A percentile compares a stretch with the other conserved stretches of the same genome.
phyloP scores from a whole-genome alignment of 2,329 filamentous ascomycete genomes.

The Neocatenulostroma microsporum region DNA sequence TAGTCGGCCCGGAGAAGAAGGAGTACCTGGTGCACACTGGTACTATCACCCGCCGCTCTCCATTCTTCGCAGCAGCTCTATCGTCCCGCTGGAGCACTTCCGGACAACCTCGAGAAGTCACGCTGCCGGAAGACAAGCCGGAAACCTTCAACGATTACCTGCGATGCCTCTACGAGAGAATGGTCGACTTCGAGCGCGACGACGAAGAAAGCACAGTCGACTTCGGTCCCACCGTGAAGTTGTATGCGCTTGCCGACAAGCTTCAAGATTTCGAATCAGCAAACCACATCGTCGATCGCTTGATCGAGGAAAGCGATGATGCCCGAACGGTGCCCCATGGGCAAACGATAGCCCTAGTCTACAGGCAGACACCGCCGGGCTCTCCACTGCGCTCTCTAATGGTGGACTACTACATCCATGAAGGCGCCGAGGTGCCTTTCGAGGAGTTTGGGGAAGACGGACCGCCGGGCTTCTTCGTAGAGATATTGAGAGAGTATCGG shows the following conservation, averaged over 20 bases:
- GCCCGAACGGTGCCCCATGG: too few species aligned
- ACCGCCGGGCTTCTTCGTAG: too few species aligned
- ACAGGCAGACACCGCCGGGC: not conserved
- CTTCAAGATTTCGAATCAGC: not conserved
- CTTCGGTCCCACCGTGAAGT: not conserved
- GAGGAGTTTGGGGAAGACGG: too few species aligned
- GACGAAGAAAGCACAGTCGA: not conserved
- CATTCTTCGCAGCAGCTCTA: conserved; percentile 9
- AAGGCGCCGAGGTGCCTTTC: too few species aligned
- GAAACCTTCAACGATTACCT: conserved; percentile 8
- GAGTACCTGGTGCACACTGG: conserved; percentile 8
- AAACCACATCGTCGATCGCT: conserved; percentile 3
- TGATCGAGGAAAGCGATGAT: not conserved
- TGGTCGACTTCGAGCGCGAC: too few species aligned
- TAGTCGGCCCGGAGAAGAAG: conserved; percentile 6
- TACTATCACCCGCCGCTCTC: conserved; percentile 7
- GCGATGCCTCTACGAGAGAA: conserved; percentile 6
- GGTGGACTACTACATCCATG: conserved; percentile 1
- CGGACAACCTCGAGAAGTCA: too few species aligned
- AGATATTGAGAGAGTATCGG: too few species aligned
- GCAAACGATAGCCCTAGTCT: not conserved
- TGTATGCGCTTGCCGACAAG: conserved; percentile 9
- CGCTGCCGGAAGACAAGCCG: conserved; percentile 9
- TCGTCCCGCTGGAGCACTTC: not conserved
- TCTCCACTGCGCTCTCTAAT: conserved; percentile 1